Evolutionary conservation across 768 basidiomycete species (phyloP), one percentile per base, ranked within the genome.

Genomic region (Kwoniella bestiolae): DNA sequence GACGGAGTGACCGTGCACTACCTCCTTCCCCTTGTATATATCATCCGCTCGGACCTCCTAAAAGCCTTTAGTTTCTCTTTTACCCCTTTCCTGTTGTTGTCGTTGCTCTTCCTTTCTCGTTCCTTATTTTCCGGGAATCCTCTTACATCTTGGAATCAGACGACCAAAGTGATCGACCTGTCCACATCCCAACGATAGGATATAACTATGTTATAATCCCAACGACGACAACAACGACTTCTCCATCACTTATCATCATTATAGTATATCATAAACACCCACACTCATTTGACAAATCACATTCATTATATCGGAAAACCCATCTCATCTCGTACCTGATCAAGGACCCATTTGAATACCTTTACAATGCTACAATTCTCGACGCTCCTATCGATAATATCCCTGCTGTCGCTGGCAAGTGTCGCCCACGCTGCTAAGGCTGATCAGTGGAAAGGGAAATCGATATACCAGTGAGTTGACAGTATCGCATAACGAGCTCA

Each of bases 391-490:
- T 63, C 61, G 47, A 62, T 65, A 31, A 38, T 68, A 35, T 45
- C 52, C 4, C 45, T 69, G 11, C 57, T 69, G 26, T 35, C 59
- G 1, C n/a, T 67, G 14, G 26, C 63, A 21, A 46, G 50, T 16
- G 11, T 69, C 7, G 50, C 63, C 8, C 26, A 41, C 14, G 74
- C 74, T 5, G 69, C 72, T 2, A 71, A 66, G 3, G 73, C 73
- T 35, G 74, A 80, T 12, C 68, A 75, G 59, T 80, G 79, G 91
- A 84, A 89, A 66, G 84, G 85, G 35, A 87, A 89, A 65, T 89
- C 90, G 18, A 90, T 92, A 68, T 93, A 93, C 82, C 91, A 93
- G 90, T 80, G 52, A 58, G 75, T 75, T 16, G 18, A 21, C 46
- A 9, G 38, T 18, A 18, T 47, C 6, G 16, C 34, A n/a, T 12